Evolutionary conservation across 805 yeast species (phyloP).

Genomic region (Saccharomycopsis fibuligera): DNA sequence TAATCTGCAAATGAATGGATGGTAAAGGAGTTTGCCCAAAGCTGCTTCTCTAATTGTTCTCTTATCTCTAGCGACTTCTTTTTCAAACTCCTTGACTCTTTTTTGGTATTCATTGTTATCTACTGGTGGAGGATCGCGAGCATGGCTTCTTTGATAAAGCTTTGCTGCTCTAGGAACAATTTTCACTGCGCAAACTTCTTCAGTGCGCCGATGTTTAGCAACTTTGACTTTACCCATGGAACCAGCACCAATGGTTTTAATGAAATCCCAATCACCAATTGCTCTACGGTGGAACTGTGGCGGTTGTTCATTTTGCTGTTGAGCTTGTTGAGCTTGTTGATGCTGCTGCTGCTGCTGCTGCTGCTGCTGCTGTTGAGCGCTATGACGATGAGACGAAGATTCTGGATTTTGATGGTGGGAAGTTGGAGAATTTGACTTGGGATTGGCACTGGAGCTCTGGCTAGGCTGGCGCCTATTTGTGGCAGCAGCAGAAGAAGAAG

Average conservation of each 20-base stretch:
- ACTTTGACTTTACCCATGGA: conserved; percentile 98
- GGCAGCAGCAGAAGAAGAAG: no score
- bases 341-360: conserved; percentile 20
- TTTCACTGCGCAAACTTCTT: conserved; percentile 84
- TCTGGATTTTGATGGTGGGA: no score
- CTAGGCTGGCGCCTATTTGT: not conserved
- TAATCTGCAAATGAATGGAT: conserved; percentile 85
- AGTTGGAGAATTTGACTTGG: not conserved
- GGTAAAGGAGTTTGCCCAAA: conserved; percentile 80
- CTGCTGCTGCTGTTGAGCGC: not conserved
- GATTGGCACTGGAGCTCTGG: not conserved
- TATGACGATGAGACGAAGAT: no score
- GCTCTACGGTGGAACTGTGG: conserved; percentile 66
- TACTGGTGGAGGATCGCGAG: conserved; percentile 58
- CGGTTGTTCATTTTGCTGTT: conserved; percentile 16
- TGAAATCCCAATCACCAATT: conserved; percentile 95
- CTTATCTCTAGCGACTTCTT: conserved; percentile 83
- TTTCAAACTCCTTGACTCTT: conserved; percentile 64
- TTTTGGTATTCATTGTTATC: conserved; percentile 51
- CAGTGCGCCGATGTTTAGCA: conserved; percentile 77
- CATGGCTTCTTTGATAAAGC: conserved; percentile 65
- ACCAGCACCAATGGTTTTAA: conserved; percentile 95
- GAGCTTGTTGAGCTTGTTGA: conserved; percentile 14
- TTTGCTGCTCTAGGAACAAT: conserved; percentile 88
- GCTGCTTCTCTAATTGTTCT: conserved; percentile 96